Conservation (phyloP, 2,329 filamentous ascomycete genomes). For the Chrysoporthe puriensis region DNA sequence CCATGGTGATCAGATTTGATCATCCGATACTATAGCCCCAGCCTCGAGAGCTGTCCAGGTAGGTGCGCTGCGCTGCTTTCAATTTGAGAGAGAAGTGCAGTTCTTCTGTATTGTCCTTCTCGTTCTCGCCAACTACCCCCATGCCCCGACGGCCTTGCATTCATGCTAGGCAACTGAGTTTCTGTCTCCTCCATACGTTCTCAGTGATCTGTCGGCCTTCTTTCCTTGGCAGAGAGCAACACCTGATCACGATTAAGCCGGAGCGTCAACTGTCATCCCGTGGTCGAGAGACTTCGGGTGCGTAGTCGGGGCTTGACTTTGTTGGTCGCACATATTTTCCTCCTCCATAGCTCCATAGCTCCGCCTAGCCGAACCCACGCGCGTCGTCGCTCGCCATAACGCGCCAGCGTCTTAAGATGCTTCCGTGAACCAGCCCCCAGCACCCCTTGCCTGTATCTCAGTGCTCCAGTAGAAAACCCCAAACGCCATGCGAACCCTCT, state of each 20-base stretch:
- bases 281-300: conserved; percentile 77
- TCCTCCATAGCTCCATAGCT: conserved; percentile 17
- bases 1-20: not conserved
- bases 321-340: conserved; percentile 72
- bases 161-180: conserved; percentile 65
- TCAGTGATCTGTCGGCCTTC: conserved; percentile 76
- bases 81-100: not conserved
- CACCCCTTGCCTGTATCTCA: not conserved
- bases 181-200: conserved; percentile 65
- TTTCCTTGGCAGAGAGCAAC: conserved; percentile 71
- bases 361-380: not conserved
- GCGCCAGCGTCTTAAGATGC: not conserved
- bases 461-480: not conserved
- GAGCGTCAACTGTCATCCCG: conserved; percentile 83
- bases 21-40: not conserved
- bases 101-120: not conserved
- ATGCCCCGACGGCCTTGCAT: conserved; percentile 59
- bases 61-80: not conserved
- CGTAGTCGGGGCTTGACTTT: conserved; percentile 97
- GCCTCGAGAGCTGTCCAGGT: not conserved
- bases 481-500: conserved; percentile 20
- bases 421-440: not conserved
- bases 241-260: conserved; percentile 95
- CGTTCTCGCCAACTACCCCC: not conserved
- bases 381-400: not conserved